Evolutionary conservation across 352 stramenopile genomes (phyloP).

Genomic region (Globisporangium lucens): DNA sequence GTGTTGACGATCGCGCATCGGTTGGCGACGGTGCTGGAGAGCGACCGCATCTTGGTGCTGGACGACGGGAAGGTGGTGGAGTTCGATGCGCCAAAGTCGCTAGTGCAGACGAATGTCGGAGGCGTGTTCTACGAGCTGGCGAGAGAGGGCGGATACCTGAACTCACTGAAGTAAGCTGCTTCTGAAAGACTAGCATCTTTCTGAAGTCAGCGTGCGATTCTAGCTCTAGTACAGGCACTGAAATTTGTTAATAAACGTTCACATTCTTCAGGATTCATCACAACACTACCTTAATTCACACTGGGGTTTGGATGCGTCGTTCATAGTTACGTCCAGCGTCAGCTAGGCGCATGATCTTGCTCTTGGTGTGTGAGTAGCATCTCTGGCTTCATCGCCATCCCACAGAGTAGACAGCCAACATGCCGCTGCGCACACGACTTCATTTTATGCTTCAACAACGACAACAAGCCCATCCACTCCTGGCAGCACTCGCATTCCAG

Average conservation of each 20-base stretch:
- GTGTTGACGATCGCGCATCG: constrained; percentile 36
- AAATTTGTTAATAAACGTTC: not conserved
- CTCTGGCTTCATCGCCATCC: not conserved
- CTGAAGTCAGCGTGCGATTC: not conserved
- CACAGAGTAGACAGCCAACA: constrained; percentile 6
- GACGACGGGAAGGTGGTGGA: constrained; percentile 66
- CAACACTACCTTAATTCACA: not conserved
- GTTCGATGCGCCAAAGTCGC: constrained; percentile 65
- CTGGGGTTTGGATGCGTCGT: not conserved
- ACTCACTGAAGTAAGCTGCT: constrained; percentile 27
- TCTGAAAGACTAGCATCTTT: not conserved
- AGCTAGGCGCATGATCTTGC: constrained; percentile 1
- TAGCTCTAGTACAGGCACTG: not conserved
- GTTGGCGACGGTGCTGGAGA: too few species aligned
- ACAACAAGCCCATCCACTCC: not conserved
- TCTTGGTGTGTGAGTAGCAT: constrained; percentile 7
- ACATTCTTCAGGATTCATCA: not conserved
- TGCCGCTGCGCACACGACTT: not conserved
- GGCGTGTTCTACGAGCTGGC: constrained; percentile 27
- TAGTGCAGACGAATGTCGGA: constrained; percentile 9
- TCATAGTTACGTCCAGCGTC: not conserved
- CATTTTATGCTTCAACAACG: constrained; percentile 3
- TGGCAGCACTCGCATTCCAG: constrained; percentile 5
- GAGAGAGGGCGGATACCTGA: constrained; percentile 26
- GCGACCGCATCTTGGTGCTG: too few species aligned